Conservation (phyloP, 2,329 filamentous ascomycete species). For the Xylariaceae sp. region DNA sequence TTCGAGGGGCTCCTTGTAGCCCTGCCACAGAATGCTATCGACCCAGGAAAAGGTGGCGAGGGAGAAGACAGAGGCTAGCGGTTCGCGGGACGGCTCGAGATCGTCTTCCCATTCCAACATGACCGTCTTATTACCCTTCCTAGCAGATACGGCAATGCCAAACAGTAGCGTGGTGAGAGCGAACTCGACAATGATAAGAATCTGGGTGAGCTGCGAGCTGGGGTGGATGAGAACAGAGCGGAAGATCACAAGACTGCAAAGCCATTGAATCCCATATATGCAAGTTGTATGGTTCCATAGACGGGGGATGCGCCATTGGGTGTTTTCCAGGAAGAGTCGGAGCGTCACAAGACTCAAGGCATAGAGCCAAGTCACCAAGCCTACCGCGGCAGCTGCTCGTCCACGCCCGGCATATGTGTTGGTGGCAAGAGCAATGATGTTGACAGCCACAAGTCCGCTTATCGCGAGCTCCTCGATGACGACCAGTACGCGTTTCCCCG, state of each 20-base stretch:
- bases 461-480: slow-evolving; percentile 70
- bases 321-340: slow-evolving; percentile 60
- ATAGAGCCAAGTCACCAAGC: slow-evolving; percentile 73
- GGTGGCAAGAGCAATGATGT: slow-evolving; percentile 55
- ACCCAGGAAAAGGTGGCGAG: slow-evolving; percentile 86
- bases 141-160: slow-evolving; percentile 67
- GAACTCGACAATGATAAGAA: slow-evolving; percentile 67
- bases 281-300: slow-evolving; percentile 90
- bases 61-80: slow-evolving; percentile 81
- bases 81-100: slow-evolving; percentile 79
- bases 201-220: slow-evolving; percentile 51
- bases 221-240: slow-evolving; percentile 80
- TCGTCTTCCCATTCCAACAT: slow-evolving; percentile 82
- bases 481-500: slow-evolving; percentile 63
- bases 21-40: slow-evolving; percentile 79
- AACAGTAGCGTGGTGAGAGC: slow-evolving; percentile 66
- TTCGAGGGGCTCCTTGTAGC: slow-evolving; percentile 78
- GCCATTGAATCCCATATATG: slow-evolving; percentile 78
- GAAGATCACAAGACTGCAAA: slow-evolving; percentile 68
- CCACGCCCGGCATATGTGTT: slow-evolving; percentile 52
- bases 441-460: slow-evolving; percentile 61
- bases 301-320: slow-evolving; percentile 58
- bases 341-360: slow-evolving; percentile 65
- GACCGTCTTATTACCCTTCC: slow-evolving; percentile 87
- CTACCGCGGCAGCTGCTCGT: slow-evolving; percentile 54